These are phyloP conservation scores for Moesziomyces sp. DNA, from an alignment of 1,284 basidiomycete species.

Conservation along the genomic window DNA sequence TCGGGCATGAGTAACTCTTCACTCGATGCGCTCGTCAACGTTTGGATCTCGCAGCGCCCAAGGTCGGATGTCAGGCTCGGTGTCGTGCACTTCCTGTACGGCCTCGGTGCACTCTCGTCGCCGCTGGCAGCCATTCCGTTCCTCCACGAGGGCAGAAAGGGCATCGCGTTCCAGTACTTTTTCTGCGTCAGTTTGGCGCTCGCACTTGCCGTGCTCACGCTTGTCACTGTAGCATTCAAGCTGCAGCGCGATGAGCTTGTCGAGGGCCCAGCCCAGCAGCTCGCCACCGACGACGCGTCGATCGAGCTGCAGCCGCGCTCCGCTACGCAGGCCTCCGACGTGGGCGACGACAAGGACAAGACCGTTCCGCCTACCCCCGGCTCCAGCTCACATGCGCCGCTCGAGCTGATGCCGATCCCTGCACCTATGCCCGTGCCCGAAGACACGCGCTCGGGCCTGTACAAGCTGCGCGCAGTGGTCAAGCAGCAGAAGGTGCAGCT, in stretches of 20 bases:
- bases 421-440: neutral
- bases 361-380: neutral
- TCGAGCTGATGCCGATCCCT: constrained; percentile 20
- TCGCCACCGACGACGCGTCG: neutral
- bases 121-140: constrained; percentile 53
- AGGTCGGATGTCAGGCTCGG: constrained; percentile 43
- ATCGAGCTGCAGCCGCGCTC: constrained; percentile 16
- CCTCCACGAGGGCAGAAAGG: constrained; percentile 19
- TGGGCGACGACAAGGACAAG: constrained; percentile 1
- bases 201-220: constrained; percentile 16
- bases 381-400: constrained; percentile 1
- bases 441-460: constrained; percentile 9
- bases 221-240: constrained; percentile 38
- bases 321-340: no score
- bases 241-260: constrained; percentile 36
- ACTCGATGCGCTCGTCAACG: constrained; percentile 42
- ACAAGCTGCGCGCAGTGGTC: constrained; percentile 36
- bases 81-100: constrained; percentile 49
- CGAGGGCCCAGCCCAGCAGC: constrained; percentile 7
- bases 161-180: constrained; percentile 43
- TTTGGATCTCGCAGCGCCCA: constrained; percentile 44
- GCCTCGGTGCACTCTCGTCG: constrained; percentile 47
- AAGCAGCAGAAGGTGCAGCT: constrained; percentile 20
- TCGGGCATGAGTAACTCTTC: constrained; percentile 28
- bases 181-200: constrained; percentile 41